Percentiles rank a stretch among this genome's conserved stretches.
Evolutionary conservation across 306 rosid species (phyloP).

Genomic region (Fragaria vesca): DNA sequence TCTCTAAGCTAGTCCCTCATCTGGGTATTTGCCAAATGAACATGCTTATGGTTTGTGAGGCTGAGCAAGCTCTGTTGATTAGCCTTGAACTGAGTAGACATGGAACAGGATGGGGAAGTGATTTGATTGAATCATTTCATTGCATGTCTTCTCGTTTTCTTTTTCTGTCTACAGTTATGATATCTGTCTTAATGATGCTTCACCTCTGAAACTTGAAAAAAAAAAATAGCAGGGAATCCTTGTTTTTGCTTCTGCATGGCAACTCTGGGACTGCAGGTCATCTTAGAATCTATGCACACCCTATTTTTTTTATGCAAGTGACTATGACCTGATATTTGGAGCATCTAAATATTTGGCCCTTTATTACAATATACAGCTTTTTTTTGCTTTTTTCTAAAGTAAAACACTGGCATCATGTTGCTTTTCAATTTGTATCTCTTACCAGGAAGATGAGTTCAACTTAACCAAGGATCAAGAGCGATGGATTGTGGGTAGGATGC

Average conservation of each 20-base stretch:
- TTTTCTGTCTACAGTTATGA: neutral
- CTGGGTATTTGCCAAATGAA: neutral
- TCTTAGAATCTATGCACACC: constrained; percentile 83
- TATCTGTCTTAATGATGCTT: neutral
- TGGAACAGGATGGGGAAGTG: neutral
- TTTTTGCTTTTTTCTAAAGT: neutral
- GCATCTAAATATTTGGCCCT: neutral
- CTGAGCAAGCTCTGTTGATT: neutral
- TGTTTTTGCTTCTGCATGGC: constrained; percentile 99
- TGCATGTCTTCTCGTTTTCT: neutral
- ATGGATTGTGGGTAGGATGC: constrained; percentile 95
- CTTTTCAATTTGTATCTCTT: constrained; percentile 1
- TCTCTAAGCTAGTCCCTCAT: too few relatives aligned
- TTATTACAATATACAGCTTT: neutral
- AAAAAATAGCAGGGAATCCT: constrained; percentile 77
- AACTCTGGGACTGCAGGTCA: constrained; percentile 94
- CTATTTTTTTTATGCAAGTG: constrained; percentile 60
- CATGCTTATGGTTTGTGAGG: neutral
- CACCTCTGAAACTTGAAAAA: neutral
- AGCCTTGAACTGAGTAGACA: neutral
- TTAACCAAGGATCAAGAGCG: constrained; percentile 73
- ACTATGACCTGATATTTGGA: constrained; percentile 7
- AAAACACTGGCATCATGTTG: constrained; percentile 3
- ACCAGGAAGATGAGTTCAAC: constrained; percentile 58
- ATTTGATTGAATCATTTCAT: neutral